A percentile compares a stretch with the other conserved stretches of the same genome.
These are phyloP conservation scores for Acacia concinna DNA, from an alignment of 331 rosid species.

Conservation along the genomic window DNA sequence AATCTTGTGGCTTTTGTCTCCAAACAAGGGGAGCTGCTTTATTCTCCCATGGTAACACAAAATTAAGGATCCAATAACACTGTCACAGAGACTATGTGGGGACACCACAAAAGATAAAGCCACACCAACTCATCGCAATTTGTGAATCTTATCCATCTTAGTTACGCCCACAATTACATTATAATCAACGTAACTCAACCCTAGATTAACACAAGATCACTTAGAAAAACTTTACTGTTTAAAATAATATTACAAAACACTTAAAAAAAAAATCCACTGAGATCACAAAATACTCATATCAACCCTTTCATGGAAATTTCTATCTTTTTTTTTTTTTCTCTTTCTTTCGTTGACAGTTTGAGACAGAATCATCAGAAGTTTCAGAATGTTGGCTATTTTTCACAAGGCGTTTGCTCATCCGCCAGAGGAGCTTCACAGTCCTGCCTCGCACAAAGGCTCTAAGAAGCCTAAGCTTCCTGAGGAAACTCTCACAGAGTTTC, in stretches of 20 bases:
- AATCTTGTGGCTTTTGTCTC: background rate
- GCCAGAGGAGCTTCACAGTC: constrained; percentile 92
- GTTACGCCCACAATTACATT: constrained; percentile 37
- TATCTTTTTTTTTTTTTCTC: background rate
- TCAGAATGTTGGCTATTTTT: constrained; percentile 86
- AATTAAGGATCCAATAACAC: too few relatives aligned
- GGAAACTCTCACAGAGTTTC: constrained; percentile 78
- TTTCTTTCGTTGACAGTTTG: background rate
- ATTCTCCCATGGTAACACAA: background rate
- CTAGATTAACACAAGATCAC: background rate
- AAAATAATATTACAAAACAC: too few relatives aligned
- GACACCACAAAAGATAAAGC: background rate
- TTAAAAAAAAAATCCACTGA: too few relatives aligned
- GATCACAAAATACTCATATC: constrained; percentile 10
- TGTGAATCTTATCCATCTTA: constrained; percentile 43
- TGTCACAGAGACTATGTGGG: background rate
- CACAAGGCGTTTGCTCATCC: constrained; percentile 92
- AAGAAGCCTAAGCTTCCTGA: constrained; percentile 82
- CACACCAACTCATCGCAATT: background rate
- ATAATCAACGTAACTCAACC: background rate
- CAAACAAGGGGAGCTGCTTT: background rate
- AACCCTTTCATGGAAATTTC: background rate
- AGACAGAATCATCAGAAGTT: constrained; percentile 27
- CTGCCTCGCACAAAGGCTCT: constrained; percentile 65
- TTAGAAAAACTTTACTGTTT: too few relatives aligned